Base-by-base conservation (phyloP, 106 monocot genomes). In the Dendrobium chrysotoxum region DNA sequence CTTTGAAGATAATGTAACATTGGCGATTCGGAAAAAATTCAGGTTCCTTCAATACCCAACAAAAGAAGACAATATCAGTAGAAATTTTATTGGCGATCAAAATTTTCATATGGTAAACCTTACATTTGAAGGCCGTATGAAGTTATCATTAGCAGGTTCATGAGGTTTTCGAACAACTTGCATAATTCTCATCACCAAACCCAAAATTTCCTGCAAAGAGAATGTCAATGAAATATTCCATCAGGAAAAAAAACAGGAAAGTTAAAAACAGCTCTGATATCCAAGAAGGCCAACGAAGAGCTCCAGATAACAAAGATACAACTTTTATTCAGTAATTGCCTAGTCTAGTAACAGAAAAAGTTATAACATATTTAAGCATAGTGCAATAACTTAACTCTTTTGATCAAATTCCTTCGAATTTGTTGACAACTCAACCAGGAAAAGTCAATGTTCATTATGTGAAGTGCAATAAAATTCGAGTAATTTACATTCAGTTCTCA, bases 21-120 rank as follows among this genome's bases (percentile, higher is more conserved):
- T 89, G 92, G 76, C 92, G 85, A 54, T 85, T 82, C 35, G 85
- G 92, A 61, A 92, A 87, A 72, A 84, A 92, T 39, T 87, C 85
- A 9, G 87, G 89, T 39, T 89, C 87, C 92, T 92, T 65, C 76
- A 79, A 35, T 26, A 23, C 31, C 47, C 42, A 80, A 78, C 4
- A 58, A 76, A 80, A 46, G 28, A 74, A 74, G 41, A 23, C 3
- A 42, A 21, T n/a, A 21, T 65, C 65, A 75, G 28, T 15, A 70
- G 70, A 64, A 28, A 23, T 61, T 18, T 58, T 21, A 72, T 75
- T 40, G 21, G 44, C 5, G 11, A 26, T 72, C 58, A 53, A 47
- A 78, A 40, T 15, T 38, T 28, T 15, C 25, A 79, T 35, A 66
- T 45, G 15, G 41, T 71, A 25, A 77, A 84, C 68, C 91, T 86